Evolutionary conservation across 805 yeast species (phyloP).

Genomic region (Wickerhamomyces pijperi): DNA sequence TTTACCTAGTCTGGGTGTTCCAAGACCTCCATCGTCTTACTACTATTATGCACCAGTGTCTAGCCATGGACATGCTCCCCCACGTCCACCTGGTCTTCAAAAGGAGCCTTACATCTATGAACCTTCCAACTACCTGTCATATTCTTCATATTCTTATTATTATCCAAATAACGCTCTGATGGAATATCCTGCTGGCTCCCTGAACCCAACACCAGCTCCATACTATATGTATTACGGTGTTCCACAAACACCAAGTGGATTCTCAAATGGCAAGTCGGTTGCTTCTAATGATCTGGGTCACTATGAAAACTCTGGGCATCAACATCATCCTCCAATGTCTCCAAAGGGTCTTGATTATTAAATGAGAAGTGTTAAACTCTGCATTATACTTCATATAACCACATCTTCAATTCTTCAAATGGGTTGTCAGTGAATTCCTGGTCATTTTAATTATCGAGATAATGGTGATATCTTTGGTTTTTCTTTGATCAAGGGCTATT

Average conservation of each 20-base stretch:
- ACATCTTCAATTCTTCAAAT: too few relatives aligned
- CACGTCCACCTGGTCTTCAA: constrained; percentile 9
- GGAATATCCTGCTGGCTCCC: constrained; percentile 11
- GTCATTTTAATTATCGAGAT: too few relatives aligned
- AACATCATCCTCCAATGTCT: not conserved
- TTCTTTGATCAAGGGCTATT: too few relatives aligned
- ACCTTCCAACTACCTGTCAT: constrained; percentile 12
- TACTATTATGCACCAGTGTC: constrained; percentile 16
- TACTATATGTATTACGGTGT: constrained; percentile 20
- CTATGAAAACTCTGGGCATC: not conserved
- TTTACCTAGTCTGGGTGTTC: not conserved
- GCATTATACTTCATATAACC: not conserved
- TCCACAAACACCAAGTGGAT: constrained; percentile 12
- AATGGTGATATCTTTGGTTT: too few relatives aligned
- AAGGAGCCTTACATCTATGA: constrained; percentile 21
- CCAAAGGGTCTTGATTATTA: constrained; percentile 4
- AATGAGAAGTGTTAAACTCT: not conserved
- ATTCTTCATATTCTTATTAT: constrained; percentile 15
- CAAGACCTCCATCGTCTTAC: constrained; percentile 16
- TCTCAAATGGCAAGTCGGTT: constrained; percentile 4
- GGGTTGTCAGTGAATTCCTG: too few relatives aligned
- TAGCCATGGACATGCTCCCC: not conserved
- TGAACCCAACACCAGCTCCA: constrained; percentile 17
- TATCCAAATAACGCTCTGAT: constrained; percentile 13
- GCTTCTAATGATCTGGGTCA: constrained; percentile 1